Evolutionary conservation across 2,329 filamentous ascomycete genomes (phyloP), one percentile per base, ranked within the genome.

Genomic region (Trichoderma koningiopsis): DNA sequence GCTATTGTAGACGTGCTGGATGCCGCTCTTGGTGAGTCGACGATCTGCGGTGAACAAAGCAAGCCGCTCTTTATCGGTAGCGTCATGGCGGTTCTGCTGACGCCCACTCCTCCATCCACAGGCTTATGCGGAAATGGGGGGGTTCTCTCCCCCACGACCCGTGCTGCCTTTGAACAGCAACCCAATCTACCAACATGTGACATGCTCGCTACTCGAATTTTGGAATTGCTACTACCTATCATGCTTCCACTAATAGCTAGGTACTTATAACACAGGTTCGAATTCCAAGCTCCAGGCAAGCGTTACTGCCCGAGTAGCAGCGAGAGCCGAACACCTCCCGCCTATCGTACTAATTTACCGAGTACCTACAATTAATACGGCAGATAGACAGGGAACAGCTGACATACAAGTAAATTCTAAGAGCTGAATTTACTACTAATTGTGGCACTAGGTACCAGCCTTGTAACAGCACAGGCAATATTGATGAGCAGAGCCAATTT

Each of bases 271-370:
- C 43, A 35, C 40, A 49, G 37, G 22, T 10, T n/a, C 63, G 58
- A 66, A 35, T 49, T 58, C 63, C 63, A 37, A 64, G 33, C 10
- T 22, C 24, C 33, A n/a, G 22, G 16, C 33, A 31, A 43, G 52
- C 43, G 52, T 70, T 68, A 64, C 24, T 70, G 68, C 64, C 68
- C 37, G 68, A 70, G 37, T 37, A 57, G 49, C 63, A 57, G 59
- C 64, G 53, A 68, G 43, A 63, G 43, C 58, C 68, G 68, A 68
- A 19, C 43, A 49, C 22, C 52, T n/a, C 33, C 62, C n/a, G 62
- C 62, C 37, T 33, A 33, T 8, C n/a, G 31, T 43, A 56, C 19
- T 11, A 35, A 11, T 40, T 43, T 52, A 29, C 29, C 22, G 19
- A 31, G 14, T 40, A 40, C 35, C 10, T 40, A 19, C 37, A 3